A percentile compares a stretch with the other conserved stretches of the same genome.
Conservation (phyloP, 352 stramenopile genomes). For the Globisporangium apiculatum region DNA sequence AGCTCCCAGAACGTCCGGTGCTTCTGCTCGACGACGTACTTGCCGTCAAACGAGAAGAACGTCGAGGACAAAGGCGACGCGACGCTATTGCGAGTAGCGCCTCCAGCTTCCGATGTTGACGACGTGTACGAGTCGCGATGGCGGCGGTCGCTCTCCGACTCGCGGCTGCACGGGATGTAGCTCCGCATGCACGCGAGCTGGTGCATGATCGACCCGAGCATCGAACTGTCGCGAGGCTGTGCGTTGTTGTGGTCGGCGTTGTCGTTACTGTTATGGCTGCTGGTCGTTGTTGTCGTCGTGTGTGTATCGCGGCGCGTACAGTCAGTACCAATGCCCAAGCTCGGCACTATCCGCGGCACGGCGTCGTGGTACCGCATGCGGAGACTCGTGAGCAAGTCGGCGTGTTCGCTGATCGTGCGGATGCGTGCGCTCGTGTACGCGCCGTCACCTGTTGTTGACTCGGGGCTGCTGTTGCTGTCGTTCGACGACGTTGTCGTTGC, state of each 20-base stretch:
- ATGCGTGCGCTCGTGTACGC: background rate
- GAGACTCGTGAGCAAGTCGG: slow-evolving; percentile 10
- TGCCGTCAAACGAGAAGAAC: slow-evolving; percentile 23
- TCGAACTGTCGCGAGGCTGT: slow-evolving; percentile 2
- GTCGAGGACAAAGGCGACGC: slow-evolving; percentile 6
- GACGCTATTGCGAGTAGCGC: background rate
- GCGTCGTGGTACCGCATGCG: slow-evolving; percentile 12
- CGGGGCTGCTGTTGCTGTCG: slow-evolving; percentile 9
- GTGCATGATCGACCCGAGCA: slow-evolving; percentile 13
- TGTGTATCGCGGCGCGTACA: background rate
- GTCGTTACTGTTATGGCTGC: too few species aligned
- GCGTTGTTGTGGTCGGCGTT: background rate
- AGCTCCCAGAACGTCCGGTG: slow-evolving; percentile 75
- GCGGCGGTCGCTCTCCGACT: background rate
- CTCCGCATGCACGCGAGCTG: slow-evolving; percentile 16
- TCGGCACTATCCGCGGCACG: slow-evolving; percentile 3
- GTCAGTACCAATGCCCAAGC: too few species aligned
- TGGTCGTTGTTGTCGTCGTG: background rate
- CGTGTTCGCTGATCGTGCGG: slow-evolving; percentile 18
- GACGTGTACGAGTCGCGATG: background rate
- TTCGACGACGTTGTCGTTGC: slow-evolving; percentile 34
- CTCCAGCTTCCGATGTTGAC: background rate
- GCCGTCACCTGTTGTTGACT: background rate
- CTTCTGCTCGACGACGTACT: slow-evolving; percentile 46
- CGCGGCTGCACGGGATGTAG: slow-evolving; percentile 13